These are phyloP conservation scores for Gossypium raimondii DNA, from an alignment of 345 rosid genomes.

Conservation along the genomic window DNA sequence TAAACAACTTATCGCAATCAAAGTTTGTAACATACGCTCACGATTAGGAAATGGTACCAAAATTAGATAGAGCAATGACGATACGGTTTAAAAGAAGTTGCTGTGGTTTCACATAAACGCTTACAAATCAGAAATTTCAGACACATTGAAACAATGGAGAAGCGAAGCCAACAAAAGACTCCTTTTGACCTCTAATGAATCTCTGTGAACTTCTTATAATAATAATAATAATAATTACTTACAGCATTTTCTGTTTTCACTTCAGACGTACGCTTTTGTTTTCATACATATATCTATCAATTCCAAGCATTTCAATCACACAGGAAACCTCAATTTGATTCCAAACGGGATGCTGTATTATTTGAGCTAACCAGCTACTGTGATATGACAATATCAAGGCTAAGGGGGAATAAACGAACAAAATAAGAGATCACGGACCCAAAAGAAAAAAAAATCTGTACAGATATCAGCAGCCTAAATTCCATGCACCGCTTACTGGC, in stretches of 20 bases:
- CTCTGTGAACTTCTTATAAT: conserved; percentile 26
- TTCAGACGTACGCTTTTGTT: conserved; percentile 24
- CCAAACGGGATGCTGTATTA: conserved; percentile 29
- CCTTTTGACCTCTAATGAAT: conserved; percentile 17
- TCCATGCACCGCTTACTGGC: conserved; percentile 36
- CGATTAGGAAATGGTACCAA: too few relatives aligned
- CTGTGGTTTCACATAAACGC: too few relatives aligned
- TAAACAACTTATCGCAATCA: too few relatives aligned
- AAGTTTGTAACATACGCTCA: too few relatives aligned
- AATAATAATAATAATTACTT: conserved; percentile 38
- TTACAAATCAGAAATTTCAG: too few relatives aligned
- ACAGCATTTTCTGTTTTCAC: conserved; percentile 33
- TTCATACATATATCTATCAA: conserved; percentile 33
- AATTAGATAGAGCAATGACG: too few relatives aligned
- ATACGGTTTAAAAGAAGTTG: too few relatives aligned
- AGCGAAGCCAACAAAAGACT: background rate
- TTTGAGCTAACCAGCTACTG: conserved; percentile 37
- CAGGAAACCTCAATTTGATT: conserved; percentile 20
- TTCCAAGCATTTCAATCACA: conserved; percentile 21
- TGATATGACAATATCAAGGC: conserved; percentile 19
- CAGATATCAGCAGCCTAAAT: conserved; percentile 44
- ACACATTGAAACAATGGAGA: background rate
- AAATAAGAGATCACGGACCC: background rate
- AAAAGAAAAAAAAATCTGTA: conserved; percentile 31
- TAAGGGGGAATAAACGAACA: background rate